phyloP scores from a whole-genome alignment of 2,329 filamentous ascomycete genomes.

The Fusarium sp. region DNA sequence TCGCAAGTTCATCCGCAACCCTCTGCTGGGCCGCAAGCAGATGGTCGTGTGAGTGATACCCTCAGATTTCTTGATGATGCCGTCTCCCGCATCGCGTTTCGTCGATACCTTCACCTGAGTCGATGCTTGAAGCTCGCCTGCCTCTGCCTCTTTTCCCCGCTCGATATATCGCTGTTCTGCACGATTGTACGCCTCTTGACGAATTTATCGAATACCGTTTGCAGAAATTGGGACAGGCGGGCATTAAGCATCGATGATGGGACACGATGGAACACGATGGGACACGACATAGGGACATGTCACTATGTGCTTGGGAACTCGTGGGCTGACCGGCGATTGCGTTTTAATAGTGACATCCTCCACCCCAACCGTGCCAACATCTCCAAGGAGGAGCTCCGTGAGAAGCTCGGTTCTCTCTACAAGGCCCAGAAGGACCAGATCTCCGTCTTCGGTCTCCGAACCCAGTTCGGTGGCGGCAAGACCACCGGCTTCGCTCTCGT shows the following conservation, averaged over 20 bases:
- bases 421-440: constrained; percentile 98
- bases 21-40: constrained; percentile 98
- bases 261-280: not conserved
- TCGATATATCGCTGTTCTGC: constrained; percentile 7
- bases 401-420: constrained; percentile 94
- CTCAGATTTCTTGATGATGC: constrained; percentile 26
- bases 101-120: constrained; percentile 18
- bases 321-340: constrained; percentile 37
- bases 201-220: constrained; percentile 4
- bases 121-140: constrained; percentile 15
- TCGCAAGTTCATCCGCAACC: constrained; percentile 99
- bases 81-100: not conserved
- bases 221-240: constrained; percentile 14
- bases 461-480: constrained; percentile 99
- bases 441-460: constrained; percentile 97
- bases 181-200: constrained; percentile 12
- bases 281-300: not conserved
- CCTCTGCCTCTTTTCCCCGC: not conserved
- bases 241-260: constrained; percentile 13
- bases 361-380: constrained; percentile 98
- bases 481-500: constrained; percentile 98
- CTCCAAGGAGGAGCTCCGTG: constrained; percentile 97
- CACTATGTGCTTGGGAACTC: constrained; percentile 23
- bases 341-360: constrained; percentile 85
- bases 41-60: constrained; percentile 91